Evolutionary conservation across 176 grass and related monocot species (phyloP), one percentile per base, ranked within the genome.

Genomic region (Coix lacrymajobi): DNA sequence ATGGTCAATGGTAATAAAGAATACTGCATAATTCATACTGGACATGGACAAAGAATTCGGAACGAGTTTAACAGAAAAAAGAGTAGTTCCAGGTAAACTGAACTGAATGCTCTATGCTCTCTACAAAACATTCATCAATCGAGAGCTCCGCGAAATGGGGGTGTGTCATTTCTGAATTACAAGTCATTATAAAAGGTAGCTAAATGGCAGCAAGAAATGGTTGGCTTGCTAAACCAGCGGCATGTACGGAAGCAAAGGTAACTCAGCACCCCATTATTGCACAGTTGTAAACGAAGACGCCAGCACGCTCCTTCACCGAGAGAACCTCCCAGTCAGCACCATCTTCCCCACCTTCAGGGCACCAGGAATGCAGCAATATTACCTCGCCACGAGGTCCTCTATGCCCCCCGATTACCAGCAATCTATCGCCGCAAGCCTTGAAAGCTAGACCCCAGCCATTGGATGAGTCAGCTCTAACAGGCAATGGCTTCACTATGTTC

Each of bases 221-320:
- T 65, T 62, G 57, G n/a, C 34, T 86, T 78, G 58, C 83, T 83
- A 90, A 82, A 73, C 48, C 51, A 68, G 30, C 15, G 17, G 73
- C 79, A 83, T 80, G 46, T 71, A 83, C 84, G 15, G 8, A 83
- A 82, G 46, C 17, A 16, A 65, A 30, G 75, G 69, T 67, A 41
- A 75, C 69, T 97, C 68, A 97, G 88, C 95, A 97, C 66, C 95
- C 92, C 95, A 94, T 97, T 90, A 97, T 87, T 81, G 95, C 92
- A 38, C 95, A 97, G 80, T 97, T 97, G 84, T 94, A 80, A 65
- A 97, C 95, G 36, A 97, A 97, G 45, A 83, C 90, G 17, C 95
- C 92, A 2, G 90, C 92, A 1, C 90, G 73, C 37, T 94, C 86
- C 78, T 87, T 94, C 57, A 90, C 79, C 10, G 87, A 92, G 26